Evolutionary conservation across 768 basidiomycete genomes (phyloP).

Genomic region (Lactifluus piperatus): DNA sequence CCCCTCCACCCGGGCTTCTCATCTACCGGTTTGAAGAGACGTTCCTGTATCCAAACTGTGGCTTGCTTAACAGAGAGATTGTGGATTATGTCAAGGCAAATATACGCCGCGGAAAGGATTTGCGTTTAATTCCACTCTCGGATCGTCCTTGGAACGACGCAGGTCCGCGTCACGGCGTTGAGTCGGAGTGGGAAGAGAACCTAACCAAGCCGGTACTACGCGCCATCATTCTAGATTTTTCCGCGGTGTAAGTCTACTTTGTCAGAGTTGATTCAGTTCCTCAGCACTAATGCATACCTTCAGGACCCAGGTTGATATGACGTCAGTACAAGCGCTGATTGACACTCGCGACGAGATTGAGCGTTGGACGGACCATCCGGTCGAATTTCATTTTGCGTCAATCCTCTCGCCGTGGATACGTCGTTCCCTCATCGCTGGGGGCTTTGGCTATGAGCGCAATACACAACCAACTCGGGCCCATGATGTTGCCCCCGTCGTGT

Average conservation of each 20-base stretch:
- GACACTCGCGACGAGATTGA: slow-evolving; percentile 87
- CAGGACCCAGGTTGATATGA: slow-evolving; percentile 86
- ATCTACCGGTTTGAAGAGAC: slow-evolving; percentile 91
- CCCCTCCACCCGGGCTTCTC: slow-evolving; percentile 80
- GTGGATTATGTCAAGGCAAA: slow-evolving; percentile 75
- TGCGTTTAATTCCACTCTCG: slow-evolving; percentile 47
- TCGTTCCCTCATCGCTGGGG: slow-evolving; percentile 80
- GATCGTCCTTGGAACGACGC: slow-evolving; percentile 96
- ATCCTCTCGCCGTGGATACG: slow-evolving; percentile 91
- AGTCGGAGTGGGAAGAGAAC: slow-evolving; percentile 43
- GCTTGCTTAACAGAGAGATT: slow-evolving; percentile 56
- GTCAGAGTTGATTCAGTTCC: not conserved
- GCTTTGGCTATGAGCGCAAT: slow-evolving; percentile 70
- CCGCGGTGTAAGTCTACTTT: slow-evolving; percentile 50
- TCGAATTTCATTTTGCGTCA: slow-evolving; percentile 93
- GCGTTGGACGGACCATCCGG: slow-evolving; percentile 67
- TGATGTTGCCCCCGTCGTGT: slow-evolving; percentile 76
- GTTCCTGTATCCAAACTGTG: slow-evolving; percentile 77
- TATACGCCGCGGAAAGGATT: slow-evolving; percentile 70
- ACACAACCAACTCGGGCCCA: slow-evolving; percentile 29
- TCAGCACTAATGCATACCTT: not conserved
- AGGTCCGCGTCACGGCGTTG: slow-evolving; percentile 48
- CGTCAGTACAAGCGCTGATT: slow-evolving; percentile 82
- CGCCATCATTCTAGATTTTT: slow-evolving; percentile 89
- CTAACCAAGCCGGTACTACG: slow-evolving; percentile 56